Conservation (phyloP, 2,329 filamentous ascomycete genomes). For the Periconia digitata region DNA sequence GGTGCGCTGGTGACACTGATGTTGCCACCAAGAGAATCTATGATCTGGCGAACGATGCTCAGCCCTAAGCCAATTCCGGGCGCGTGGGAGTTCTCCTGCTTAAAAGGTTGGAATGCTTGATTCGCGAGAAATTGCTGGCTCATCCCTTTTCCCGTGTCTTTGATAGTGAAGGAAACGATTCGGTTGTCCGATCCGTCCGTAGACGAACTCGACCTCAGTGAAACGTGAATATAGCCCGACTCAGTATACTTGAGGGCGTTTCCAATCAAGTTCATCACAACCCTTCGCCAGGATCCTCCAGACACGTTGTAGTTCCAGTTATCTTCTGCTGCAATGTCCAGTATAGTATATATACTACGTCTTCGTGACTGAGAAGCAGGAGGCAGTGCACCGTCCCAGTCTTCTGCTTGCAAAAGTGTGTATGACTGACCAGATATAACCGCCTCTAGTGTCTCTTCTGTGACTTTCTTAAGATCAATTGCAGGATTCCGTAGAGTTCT, state of each 20-base stretch:
- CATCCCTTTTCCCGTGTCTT: constrained; percentile 39
- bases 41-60: constrained; percentile 26
- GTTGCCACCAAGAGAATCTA: constrained; percentile 22
- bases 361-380: constrained; percentile 5
- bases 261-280: constrained; percentile 42
- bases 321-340: constrained; percentile 24
- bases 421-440: constrained; percentile 40
- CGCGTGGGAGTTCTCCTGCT: constrained; percentile 34
- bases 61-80: constrained; percentile 27
- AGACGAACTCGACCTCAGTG: constrained; percentile 17
- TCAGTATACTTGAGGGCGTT: constrained; percentile 42
- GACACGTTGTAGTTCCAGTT: constrained; percentile 50
- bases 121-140: constrained; percentile 34
- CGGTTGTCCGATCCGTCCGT: constrained; percentile 5
- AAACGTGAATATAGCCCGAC: constrained; percentile 32
- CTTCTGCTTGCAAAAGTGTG: background rate
- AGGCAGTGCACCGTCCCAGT: background rate
- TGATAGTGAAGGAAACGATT: constrained; percentile 38
- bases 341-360: constrained; percentile 27
- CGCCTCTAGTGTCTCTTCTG: constrained; percentile 23
- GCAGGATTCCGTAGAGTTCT: background rate
- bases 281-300: constrained; percentile 35
- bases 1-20: constrained; percentile 23
- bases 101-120: constrained; percentile 36
- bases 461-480: constrained; percentile 9